These are phyloP conservation scores for Fusarium vanettenii DNA, from an alignment of 2,329 filamentous ascomycete species.

Conservation along the genomic window DNA sequence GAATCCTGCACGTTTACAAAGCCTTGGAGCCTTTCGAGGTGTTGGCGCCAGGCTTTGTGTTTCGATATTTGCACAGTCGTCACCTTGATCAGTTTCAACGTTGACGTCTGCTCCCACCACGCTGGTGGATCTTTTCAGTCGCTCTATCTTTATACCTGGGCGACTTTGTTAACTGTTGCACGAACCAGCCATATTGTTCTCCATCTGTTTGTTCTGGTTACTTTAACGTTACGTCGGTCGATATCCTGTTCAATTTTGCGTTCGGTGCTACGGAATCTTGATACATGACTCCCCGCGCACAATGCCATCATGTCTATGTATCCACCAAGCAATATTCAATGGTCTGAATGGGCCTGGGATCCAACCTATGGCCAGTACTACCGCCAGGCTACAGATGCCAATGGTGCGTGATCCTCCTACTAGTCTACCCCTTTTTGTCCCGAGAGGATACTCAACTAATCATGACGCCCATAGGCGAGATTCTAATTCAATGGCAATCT, in stretches of 20 bases:
- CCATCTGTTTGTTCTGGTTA: background rate
- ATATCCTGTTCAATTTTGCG: background rate
- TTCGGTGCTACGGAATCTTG: slow-evolving; percentile 12
- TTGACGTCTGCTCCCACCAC: background rate
- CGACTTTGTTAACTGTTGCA: background rate
- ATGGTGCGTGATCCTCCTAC: slow-evolving; percentile 40
- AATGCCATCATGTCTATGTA: slow-evolving; percentile 46
- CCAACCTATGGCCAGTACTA: slow-evolving; percentile 42
- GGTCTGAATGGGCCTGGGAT: slow-evolving; percentile 47
- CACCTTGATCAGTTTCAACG: background rate
- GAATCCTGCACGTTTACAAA: slow-evolving; percentile 18
- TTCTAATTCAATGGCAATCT: slow-evolving; percentile 42
- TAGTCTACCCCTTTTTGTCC: background rate
- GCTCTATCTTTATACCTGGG: background rate
- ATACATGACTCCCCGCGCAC: slow-evolving; percentile 33
- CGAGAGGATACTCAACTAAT: slow-evolving; percentile 9
- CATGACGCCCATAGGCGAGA: slow-evolving; percentile 31
- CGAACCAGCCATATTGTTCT: background rate
- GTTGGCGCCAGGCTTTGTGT: background rate
- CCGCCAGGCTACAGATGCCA: slow-evolving; percentile 41
- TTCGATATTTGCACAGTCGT: background rate
- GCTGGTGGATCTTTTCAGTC: background rate
- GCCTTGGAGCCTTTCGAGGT: slow-evolving; percentile 10
- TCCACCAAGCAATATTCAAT: slow-evolving; percentile 34
- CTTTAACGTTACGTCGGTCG: background rate